phyloP scores from a whole-genome alignment of 371 early-diverging fungal genomes.

The Apophysomyces sp. region DNA sequence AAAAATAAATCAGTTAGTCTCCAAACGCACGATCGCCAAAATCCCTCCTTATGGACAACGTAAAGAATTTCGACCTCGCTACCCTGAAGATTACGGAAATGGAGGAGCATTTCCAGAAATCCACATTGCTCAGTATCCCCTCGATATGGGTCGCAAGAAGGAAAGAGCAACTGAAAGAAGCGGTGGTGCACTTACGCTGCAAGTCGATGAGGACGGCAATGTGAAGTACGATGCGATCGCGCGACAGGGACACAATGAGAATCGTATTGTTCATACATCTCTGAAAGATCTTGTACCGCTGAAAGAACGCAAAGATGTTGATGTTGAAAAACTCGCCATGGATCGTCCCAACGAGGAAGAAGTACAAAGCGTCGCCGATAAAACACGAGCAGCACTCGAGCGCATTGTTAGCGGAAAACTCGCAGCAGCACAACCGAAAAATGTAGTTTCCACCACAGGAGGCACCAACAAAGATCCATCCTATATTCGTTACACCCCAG shows the following conservation, averaged over 20 bases:
- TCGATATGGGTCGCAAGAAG: constrained; percentile 89
- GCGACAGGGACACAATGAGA: constrained; percentile 71
- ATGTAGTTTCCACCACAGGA: constrained; percentile 40
- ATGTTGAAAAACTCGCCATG: constrained; percentile 65
- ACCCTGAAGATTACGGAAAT: constrained; percentile 89
- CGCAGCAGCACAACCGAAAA: constrained; percentile 70
- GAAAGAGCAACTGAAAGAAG: constrained; percentile 38
- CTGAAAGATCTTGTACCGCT: constrained; percentile 83
- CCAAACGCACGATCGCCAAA: constrained; percentile 34
- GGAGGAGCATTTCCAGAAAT: constrained; percentile 97
- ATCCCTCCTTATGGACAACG: constrained; percentile 86
- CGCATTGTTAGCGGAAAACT: constrained; percentile 83
- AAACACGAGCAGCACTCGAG: constrained; percentile 86
- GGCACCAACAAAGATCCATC: constrained; percentile 70
- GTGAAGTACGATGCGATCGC: constrained; percentile 90
- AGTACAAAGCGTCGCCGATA: constrained; percentile 82
- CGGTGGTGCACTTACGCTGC: constrained; percentile 79
- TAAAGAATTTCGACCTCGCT: constrained; percentile 75
- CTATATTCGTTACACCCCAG: constrained; percentile 91
- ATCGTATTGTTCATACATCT: constrained; percentile 79
- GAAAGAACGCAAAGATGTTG: constrained; percentile 71
- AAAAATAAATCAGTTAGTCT: constrained; percentile 34
- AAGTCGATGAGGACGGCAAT: constrained; percentile 89
- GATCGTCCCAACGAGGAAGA: constrained; percentile 80
- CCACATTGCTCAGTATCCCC: constrained; percentile 87